Evolutionary conservation across 805 yeast genomes (phyloP), one percentile per base, ranked within the genome.

Genomic region (Wickerhamomyces tratensis): DNA sequence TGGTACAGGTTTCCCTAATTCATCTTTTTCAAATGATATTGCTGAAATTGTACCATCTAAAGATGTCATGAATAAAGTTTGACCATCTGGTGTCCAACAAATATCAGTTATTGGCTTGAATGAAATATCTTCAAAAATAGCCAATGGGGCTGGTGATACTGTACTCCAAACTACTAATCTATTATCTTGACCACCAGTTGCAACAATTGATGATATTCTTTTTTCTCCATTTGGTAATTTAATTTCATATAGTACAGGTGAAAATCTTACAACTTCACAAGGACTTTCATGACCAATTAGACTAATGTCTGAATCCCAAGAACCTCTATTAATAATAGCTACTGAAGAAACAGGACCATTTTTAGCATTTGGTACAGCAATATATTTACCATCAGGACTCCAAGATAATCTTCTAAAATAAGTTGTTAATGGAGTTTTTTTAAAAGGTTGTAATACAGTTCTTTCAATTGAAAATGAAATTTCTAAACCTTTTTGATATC

Each of bases 141-240:
- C 72, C 39, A 93, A 61, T 1, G 98, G 98, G 40, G 86, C 70
- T 5, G 88, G 74, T 41, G 71, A 71, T 2, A 75, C 63, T 0
- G 96, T 91, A 53, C 79, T 80, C 98, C 98, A 91, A 6, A 91
- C 68, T 0, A 88, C 95, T 35, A 93, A 62, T 1, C 88, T 75
- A 53, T 86, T 79, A 61, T 91, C 98, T 62, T 91, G 98, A 10
- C 98, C 98, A 12, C 91, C 96, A 29, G 96, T 84, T 2, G 97
- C 96, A n/a, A 91, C 68, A 1, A 91, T 75, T 0, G 96, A 82
- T 7, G 83, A 70, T 41, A 72, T 64, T 33, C 56, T 59, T 33
- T 50, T 57, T 11, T 69, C 63, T 43, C 58, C 44, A 41, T 48
- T 39, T 39, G 42, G 43, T 13, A 43, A 39, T 7, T 43, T 41